These are phyloP conservation scores for apple (Malus domestica) DNA, from an alignment of 306 rosid genomes.

Conservation along the genomic window DNA sequence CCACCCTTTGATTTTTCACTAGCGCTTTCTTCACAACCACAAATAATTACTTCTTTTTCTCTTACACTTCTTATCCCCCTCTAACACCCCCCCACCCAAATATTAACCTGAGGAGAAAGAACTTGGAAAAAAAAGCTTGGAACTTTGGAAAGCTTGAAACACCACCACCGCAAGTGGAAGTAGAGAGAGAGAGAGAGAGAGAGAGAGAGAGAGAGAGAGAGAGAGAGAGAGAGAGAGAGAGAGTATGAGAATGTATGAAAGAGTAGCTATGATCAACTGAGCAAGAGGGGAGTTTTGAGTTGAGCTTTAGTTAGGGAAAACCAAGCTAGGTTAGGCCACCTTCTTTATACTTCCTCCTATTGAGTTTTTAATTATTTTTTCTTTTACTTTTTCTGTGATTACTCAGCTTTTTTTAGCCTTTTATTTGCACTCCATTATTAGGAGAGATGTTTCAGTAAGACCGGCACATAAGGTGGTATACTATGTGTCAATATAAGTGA, in stretches of 20 bases:
- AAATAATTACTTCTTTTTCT: not conserved
- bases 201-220: not conserved
- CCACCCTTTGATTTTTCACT: constrained; percentile 28
- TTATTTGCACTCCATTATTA: constrained; percentile 13
- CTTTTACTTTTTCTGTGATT: constrained; percentile 9
- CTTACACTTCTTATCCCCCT: not conserved
- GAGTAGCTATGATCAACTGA: not conserved
- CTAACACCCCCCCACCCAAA: constrained; percentile 23
- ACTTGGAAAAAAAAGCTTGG: not conserved
- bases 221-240: not conserved
- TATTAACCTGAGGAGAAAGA: constrained; percentile 8
- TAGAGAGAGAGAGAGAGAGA: not conserved
- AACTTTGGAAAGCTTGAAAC: not conserved
- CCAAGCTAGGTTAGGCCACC: constrained; percentile 34
- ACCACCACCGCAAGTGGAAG: not conserved
- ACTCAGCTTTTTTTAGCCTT: constrained; percentile 27
- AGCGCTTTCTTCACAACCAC: constrained; percentile 10
- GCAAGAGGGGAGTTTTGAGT: constrained; percentile 9
- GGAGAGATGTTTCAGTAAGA: too few relatives aligned
- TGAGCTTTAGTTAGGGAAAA: constrained; percentile 38
- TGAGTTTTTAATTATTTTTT: constrained; percentile 1
- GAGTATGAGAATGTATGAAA: not conserved
- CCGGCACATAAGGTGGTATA: rapidly evolving
- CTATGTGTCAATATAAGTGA: too few relatives aligned
- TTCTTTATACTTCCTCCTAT: constrained; percentile 58